Evolutionary conservation across 331 rosid species (phyloP).

Genomic region (Erythrophleum ivorense): DNA sequence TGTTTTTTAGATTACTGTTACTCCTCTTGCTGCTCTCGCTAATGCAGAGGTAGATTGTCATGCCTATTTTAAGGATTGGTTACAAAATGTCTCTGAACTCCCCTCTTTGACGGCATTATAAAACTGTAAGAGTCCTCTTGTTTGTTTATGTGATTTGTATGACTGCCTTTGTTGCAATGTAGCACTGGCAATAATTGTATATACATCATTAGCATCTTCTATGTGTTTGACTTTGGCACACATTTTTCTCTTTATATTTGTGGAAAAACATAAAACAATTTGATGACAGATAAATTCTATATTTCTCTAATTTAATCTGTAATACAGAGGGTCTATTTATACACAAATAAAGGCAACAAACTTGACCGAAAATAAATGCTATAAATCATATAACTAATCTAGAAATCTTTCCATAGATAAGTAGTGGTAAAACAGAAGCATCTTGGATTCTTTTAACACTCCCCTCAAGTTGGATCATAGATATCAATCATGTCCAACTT

Average conservation of each 20-base stretch:
- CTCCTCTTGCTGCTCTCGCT: constrained; percentile 68
- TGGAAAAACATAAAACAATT: too few relatives aligned
- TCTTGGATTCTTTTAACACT: too few relatives aligned
- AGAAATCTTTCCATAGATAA: too few relatives aligned
- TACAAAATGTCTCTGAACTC: constrained; percentile 50
- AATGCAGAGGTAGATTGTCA: constrained; percentile 54
- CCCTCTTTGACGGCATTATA: constrained; percentile 52
- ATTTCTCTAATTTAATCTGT: too few relatives aligned
- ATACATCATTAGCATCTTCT: neutral
- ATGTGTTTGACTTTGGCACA: neutral
- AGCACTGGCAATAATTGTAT: constrained; percentile 6
- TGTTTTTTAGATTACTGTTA: constrained; percentile 64
- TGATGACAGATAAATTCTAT: too few relatives aligned
- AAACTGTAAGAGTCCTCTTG: constrained; percentile 33
- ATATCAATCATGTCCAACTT: too few relatives aligned
- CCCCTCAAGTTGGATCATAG: too few relatives aligned
- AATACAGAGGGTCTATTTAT: too few relatives aligned
- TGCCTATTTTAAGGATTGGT: constrained; percentile 58
- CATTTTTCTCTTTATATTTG: neutral
- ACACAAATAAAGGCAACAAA: too few relatives aligned
- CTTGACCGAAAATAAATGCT: too few relatives aligned
- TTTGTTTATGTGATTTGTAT: constrained; percentile 11
- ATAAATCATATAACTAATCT: too few relatives aligned
- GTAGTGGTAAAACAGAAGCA: too few relatives aligned
- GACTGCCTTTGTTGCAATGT: neutral